phyloP scores from a whole-genome alignment of 108 stramenopile species.

The Licmophora abbreviata region DNA sequence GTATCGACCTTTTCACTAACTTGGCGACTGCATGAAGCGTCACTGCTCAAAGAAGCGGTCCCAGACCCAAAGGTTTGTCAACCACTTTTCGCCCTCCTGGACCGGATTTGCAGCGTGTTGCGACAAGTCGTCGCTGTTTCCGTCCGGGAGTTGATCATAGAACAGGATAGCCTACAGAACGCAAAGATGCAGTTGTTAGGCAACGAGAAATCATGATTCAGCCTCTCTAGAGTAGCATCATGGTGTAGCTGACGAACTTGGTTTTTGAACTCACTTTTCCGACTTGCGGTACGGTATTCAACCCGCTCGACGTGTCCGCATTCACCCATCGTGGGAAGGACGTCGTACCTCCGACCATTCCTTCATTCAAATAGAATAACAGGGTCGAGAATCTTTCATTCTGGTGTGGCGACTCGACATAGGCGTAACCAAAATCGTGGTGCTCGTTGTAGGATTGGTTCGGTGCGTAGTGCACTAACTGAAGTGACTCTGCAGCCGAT shows the following conservation, averaged over 20 bases:
- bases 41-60: constrained; percentile 47
- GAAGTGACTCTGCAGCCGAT: constrained; percentile 66
- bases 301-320: constrained; percentile 41
- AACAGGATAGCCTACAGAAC: constrained; percentile 77
- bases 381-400: constrained; percentile 71
- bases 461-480: constrained; percentile 79
- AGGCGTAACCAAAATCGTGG: constrained; percentile 11
- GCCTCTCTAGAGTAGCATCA: too few species aligned
- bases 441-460: constrained; percentile 76
- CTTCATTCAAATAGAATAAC: constrained; percentile 78
- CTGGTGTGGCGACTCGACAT: constrained; percentile 12
- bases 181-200: too few species aligned
- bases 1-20: too few species aligned
- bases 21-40: too few species aligned
- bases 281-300: neutral
- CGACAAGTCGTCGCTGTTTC: constrained; percentile 82
- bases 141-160: constrained; percentile 84
- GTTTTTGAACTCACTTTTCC: too few species aligned
- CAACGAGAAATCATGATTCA: too few species aligned
- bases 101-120: constrained; percentile 77
- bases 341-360: constrained; percentile 67
- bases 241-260: too few species aligned
- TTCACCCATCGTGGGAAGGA: constrained; percentile 75
- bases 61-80: constrained; percentile 57
- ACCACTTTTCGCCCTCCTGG: constrained; percentile 58